Evolutionary conservation across 1,284 basidiomycete species (phyloP), one percentile per base, ranked within the genome.

Genomic region (Agroathelia rolfsii): DNA sequence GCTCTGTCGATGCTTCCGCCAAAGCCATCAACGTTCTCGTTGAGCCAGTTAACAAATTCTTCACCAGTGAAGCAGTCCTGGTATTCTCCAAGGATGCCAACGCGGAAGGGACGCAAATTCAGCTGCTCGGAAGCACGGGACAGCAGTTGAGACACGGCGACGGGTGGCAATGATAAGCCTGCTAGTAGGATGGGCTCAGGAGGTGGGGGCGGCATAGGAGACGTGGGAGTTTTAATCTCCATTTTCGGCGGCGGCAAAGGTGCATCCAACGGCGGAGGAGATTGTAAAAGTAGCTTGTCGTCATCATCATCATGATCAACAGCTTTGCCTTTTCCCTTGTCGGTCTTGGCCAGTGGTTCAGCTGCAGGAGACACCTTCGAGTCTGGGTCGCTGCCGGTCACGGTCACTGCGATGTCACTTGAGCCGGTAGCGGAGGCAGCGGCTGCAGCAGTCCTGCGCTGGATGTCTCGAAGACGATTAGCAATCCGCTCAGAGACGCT

Each of bases 1-100:
- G 85, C 85, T 28, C 72, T 66, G 42, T 89, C 84, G 39, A 83
- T 61, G 50, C 69, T 79, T 10, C 76, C 80, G 13, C 70, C 73
- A 42, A 87, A 73, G 7, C 67, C 80, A 39, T 72, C 65, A 4
- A 87, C 69, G 41, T 78, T 75, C 37, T 70, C 67, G 38, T 69
- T 70, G 33, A 89, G 55, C 83, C 83, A 89, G 18, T 65, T 62
- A 11, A 77, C 77, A 41, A 88, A 74, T 41, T 88, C 85, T 25
- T 84, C 81, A 30, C 85, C 85, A 4, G 73, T 76, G 53, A 90
- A 90, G 39, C 82, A 83, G 43, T 86, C 80, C 14, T 77, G 72
- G 46, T 92, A 92, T 53, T 88, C 85, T 16, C 88, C 88, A n/a
- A 93, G 55, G 14, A 93, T 64, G 1, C 87, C 81, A 58, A 86